A percentile compares a stretch with the other conserved stretches of the same genome.
phyloP scores from a whole-genome alignment of 2,329 filamentous ascomycete genomes.

The Sporothrix schenckii region DNA sequence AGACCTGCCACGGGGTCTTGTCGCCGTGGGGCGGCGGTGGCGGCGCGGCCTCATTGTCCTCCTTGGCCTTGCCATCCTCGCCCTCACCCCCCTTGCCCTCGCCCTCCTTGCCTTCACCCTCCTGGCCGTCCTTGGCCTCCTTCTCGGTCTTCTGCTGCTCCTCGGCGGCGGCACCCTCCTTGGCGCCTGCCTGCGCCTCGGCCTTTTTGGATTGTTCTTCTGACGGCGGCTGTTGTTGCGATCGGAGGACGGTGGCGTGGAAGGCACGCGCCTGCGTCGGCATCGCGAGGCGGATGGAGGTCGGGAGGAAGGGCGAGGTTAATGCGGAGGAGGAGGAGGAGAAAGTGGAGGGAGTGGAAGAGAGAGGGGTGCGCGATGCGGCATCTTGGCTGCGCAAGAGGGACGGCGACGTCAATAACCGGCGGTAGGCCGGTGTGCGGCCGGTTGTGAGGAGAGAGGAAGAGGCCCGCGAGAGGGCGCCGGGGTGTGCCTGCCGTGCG shows the following conservation, averaged over 20 bases:
- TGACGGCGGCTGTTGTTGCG: constrained; percentile 40
- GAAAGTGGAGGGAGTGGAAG: constrained; percentile 37
- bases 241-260: constrained; percentile 39
- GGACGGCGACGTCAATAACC: constrained; percentile 47
- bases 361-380: constrained; percentile 36
- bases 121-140: constrained; percentile 42
- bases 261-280: constrained; percentile 44
- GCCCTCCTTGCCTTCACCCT: constrained; percentile 44
- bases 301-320: constrained; percentile 52
- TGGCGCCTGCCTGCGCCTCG: constrained; percentile 43
- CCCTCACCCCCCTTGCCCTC: constrained; percentile 51
- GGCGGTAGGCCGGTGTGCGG: constrained; percentile 54
- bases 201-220: constrained; percentile 36
- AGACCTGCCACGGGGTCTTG: constrained; percentile 98
- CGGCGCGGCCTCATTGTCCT: constrained; percentile 68
- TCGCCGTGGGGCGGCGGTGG: constrained; percentile 96
- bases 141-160: constrained; percentile 36
- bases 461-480: constrained; percentile 48
- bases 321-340: constrained; percentile 41
- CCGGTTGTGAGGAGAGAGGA: constrained; percentile 44
- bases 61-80: constrained; percentile 49
- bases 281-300: constrained; percentile 44
- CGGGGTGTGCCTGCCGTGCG: constrained; percentile 50
- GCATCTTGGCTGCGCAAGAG: constrained; percentile 30
- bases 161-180: constrained; percentile 44